Base-by-base conservation (phyloP, 495 filamentous ascomycete species). In the Penicillium angulare region DNA sequence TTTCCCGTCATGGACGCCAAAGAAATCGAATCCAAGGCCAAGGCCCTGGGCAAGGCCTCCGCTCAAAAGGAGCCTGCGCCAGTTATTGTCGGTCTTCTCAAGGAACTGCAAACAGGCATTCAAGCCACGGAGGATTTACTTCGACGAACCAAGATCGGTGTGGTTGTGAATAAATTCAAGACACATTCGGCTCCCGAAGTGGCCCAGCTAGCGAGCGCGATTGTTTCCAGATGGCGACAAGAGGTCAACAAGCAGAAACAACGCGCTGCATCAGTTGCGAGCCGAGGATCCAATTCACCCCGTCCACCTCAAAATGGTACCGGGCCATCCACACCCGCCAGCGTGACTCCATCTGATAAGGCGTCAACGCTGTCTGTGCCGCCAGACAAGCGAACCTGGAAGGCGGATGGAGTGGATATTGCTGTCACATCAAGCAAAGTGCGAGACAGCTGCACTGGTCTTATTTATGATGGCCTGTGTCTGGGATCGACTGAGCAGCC, bases 131-230 rank as follows among this genome's bases (percentile, higher is more conserved):
- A 98, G 69, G 89, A 95, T 43, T 79, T 96, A 42, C 77, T 77
- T 23, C 69, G 91, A 70, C 84, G 86, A n/a, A 97, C 92, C 17
- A 90, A 86, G 55, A 90, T 95, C 40, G 93, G 93, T 53, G 85
- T 96, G 57, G 79, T 88, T 3, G 87, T 97, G 53, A 91, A 92
- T 67, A 89, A 86, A 60, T 79, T 90, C 49, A 86, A 91, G 60
- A 74, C 78, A 24, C 83, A 92, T 74, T 71, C 82, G 43, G 80
- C 92, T 57, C 84, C 85, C 47, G 83, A 87, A n/a, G 84, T 97
- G 35, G 84, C 84, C 6, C 77, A 78, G 6, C 73, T 88, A 35
- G 86, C 92, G 2, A 75, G 74, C 49, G 88, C 93, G 53, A 89
- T 97, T 43, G 89, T 98, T 16, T 76, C 76, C 33, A 92, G 89